These are phyloP conservation scores for Clausena lansium DNA, from an alignment of 345 rosid species.

Conservation along the genomic window DNA sequence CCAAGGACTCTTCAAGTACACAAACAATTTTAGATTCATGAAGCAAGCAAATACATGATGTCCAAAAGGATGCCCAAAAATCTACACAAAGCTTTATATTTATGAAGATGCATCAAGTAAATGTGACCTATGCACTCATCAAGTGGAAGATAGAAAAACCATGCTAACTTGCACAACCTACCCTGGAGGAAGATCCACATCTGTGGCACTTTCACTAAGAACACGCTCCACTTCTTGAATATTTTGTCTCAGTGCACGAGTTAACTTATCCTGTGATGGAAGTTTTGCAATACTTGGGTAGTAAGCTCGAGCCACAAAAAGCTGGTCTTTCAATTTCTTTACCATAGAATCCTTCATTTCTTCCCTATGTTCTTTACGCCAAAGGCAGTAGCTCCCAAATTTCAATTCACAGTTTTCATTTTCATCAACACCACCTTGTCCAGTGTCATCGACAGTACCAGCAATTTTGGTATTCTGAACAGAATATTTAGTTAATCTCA, in stretches of 20 bases:
- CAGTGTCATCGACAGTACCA: conserved; percentile 17
- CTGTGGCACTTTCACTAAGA: conserved; percentile 85
- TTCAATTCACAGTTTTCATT: conserved; percentile 61
- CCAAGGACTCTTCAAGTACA: not conserved
- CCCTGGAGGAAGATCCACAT: conserved; percentile 78
- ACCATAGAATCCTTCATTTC: conserved; percentile 76
- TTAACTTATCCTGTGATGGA: conserved; percentile 63
- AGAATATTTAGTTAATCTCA: conserved; percentile 17
- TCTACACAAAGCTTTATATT: not conserved
- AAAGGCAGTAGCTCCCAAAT: conserved; percentile 94
- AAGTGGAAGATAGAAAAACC: not conserved
- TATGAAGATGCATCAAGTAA: not conserved
- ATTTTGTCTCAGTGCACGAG: conserved; percentile 79
- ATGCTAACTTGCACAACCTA: conserved; percentile 42
- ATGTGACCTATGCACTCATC: not conserved
- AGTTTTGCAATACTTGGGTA: conserved; percentile 92
- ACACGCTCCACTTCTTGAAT: conserved; percentile 93
- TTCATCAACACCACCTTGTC: conserved; percentile 36
- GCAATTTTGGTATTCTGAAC: conserved; percentile 39
- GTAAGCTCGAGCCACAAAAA: conserved; percentile 94
- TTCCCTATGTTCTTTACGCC: conserved; percentile 84
- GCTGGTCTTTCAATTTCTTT: conserved; percentile 85
- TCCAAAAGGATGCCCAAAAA: not conserved
- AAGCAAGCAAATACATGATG: not conserved
- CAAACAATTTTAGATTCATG: not conserved